Evolutionary conservation across 371 early-diverging fungal species (phyloP).

Genomic region (Apophysomyces elegans): DNA sequence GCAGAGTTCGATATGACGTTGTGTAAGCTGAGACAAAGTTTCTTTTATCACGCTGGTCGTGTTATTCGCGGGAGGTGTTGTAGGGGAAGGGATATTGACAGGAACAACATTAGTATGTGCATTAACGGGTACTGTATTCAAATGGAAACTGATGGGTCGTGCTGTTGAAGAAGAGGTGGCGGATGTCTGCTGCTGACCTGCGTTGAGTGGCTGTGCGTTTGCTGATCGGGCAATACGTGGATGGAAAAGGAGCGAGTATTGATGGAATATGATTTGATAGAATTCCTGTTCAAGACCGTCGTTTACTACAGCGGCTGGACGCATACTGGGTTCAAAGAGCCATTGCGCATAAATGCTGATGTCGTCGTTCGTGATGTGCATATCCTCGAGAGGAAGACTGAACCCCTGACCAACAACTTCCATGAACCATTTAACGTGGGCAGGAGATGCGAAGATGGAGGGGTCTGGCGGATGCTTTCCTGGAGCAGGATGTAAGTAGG

Average conservation of each 20-base stretch:
- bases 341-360: slow-evolving; percentile 75
- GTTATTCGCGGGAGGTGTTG: slow-evolving; percentile 12
- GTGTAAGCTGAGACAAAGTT: slow-evolving; percentile 44
- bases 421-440: slow-evolving; percentile 86
- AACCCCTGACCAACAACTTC: slow-evolving; percentile 86
- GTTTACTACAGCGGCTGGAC: slow-evolving; percentile 64
- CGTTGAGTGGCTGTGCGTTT: slow-evolving; percentile 18
- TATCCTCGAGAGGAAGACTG: slow-evolving; percentile 76
- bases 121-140: slow-evolving; percentile 31
- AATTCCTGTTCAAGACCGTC: slow-evolving; percentile 50
- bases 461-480: slow-evolving; percentile 52
- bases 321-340: slow-evolving; percentile 68
- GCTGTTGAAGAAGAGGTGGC: slow-evolving; percentile 2
- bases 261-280: slow-evolving; percentile 73
- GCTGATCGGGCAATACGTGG: slow-evolving; percentile 47
- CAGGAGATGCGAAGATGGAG: slow-evolving; percentile 61
- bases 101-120: slow-evolving; percentile 28
- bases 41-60: slow-evolving; percentile 29
- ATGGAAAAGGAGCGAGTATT: slow-evolving; percentile 75
- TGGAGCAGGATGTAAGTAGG: slow-evolving; percentile 51
- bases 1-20: slow-evolving; percentile 75
- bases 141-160: slow-evolving; percentile 26
- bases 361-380: slow-evolving; percentile 66
- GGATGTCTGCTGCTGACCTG: slow-evolving; percentile 11
- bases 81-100: slow-evolving; percentile 15